Evolutionary conservation across 176 grass and related monocot species (phyloP), one percentile per base, ranked within the genome.

Genomic region (Otatea glauca): DNA sequence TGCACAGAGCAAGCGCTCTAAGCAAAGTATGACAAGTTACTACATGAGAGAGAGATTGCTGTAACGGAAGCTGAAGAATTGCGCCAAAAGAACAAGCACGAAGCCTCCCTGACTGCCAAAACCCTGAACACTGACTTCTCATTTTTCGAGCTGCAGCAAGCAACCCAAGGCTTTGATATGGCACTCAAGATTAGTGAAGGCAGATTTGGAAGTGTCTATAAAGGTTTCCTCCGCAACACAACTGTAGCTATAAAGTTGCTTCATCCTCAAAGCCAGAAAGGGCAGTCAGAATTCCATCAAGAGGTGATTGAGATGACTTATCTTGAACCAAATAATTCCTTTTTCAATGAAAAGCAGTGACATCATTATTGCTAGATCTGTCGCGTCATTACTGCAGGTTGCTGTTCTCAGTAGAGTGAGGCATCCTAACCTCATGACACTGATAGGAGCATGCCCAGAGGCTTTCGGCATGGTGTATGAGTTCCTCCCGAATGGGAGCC

Each of bases 401-500:
- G 65, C 70, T 44, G 79, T 93, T 41, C 77, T 92, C 1, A 81
- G 83, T 59, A 94, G 88, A 63, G 65, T 88, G 72, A 9, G 43
- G 43, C 43, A 44, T 44, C 43, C 43, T 9, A 44, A 44, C 43
- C 43, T 44, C 43, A 9, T 94, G 18, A 89, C 88, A 2, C 88
- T 97, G 35, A 77, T 97, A 17, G 95, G 95, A 49, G 76, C 87
- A 41, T 97, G 95, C 72, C 76, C 53, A 1, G 95, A 94, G 42
- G 65, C 66, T 42, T 88, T 55, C 5, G 90, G 65, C 2, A 66
- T 97, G 43, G 73, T 97, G 39, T 97, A 90, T 2, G 92, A 97
- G 83, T 93, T 82, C 59, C 92, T 97, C 56, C 92, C 95, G 18
- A 94, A 94, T 16, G 92, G 95, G 55, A 97, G 87, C 56, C 87